Base-by-base conservation (phyloP, 1,139 yeast genomes). In the Meyerozyma smithsonii region DNA sequence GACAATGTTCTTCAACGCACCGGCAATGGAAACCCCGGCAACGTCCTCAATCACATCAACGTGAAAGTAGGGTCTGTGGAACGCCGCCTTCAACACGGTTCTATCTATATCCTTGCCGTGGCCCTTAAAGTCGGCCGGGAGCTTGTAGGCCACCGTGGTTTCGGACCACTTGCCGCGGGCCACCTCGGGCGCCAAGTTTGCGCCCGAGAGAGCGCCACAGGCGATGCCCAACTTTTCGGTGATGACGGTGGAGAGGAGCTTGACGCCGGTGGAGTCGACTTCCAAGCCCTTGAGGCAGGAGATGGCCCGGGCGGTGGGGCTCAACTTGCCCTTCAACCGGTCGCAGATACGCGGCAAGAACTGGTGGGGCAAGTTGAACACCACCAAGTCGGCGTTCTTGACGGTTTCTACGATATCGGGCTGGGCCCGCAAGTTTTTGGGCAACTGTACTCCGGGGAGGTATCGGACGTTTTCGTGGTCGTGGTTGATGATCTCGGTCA, bases 231-330 rank as follows among this genome's bases (percentile, higher is more conserved):
- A 64, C 39, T 61, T 55, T 42, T 71, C 75, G 36, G 74, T 64
- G 41, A 71, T 70, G 38, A 61, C 64, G 12, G 69, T 64, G 32
- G 71, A 62, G 46, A 71, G 61, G 47, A 71, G 66, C 51, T 69
- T 68, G 53, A 73, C 69, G 11, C 76, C 76, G 12, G 61, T 58
- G 21, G 69, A 62, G 21, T 62, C 63, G 35, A 71, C 77, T 50
- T 71, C 76, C 52, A 71, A 65, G 16, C 77, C 77, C 54, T 71
- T 71, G 47, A 71, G 62, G 51, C 77, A 71, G 19, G 74, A 69
- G 41, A 71, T 69, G 39, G 73, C 77, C 47, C 77, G 55, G 23
- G 69, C 64, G 18, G 49, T 42, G 5, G 71, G 68, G 44, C 61
- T 64, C 35, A 70, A 52, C 23, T 69, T 50, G 32, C 75, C 76